Conservation (phyloP, 495 filamentous ascomycete genomes). For the Aspergillus cristatus region DNA sequence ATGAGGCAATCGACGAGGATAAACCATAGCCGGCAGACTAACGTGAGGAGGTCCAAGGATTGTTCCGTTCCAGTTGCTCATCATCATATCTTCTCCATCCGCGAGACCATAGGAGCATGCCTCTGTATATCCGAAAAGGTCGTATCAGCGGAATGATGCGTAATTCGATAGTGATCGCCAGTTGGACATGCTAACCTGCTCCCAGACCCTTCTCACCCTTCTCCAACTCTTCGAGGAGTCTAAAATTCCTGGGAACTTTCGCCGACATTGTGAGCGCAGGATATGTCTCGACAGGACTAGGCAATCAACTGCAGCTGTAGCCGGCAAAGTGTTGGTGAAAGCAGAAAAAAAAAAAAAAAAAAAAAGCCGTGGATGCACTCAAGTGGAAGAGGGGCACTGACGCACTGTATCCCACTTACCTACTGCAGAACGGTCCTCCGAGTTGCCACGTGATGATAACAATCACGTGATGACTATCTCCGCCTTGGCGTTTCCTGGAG, state of each 20-base stretch:
- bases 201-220: constrained; percentile 97
- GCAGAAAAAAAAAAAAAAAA: too few relatives aligned
- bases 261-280: constrained; percentile 50
- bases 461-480: constrained; percentile 29
- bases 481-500: constrained; percentile 28
- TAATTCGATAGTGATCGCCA: constrained; percentile 1
- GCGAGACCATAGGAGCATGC: constrained; percentile 94
- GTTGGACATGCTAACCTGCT: constrained; percentile 52
- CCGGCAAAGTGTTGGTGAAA: constrained; percentile 5
- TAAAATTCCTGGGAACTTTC: constrained; percentile 90
- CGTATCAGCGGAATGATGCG: constrained; percentile 4
- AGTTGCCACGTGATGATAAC: constrained; percentile 17
- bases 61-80: constrained; percentile 98
- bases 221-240: constrained; percentile 93
- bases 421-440: background rate
- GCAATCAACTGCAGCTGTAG: constrained; percentile 2
- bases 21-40: constrained; percentile 21
- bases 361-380: constrained; percentile 9
- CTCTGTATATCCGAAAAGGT: constrained; percentile 44
- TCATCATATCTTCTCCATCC: constrained; percentile 89
- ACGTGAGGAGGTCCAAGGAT: constrained; percentile 96
- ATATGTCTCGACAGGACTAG: too few relatives aligned
- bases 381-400: constrained; percentile 17
- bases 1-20: background rate
- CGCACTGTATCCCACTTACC: constrained; percentile 11